Evolutionary conservation across 2,329 filamentous ascomycete species (phyloP), one percentile per base, ranked within the genome.

Genomic region (Aspergillus sp.): DNA sequence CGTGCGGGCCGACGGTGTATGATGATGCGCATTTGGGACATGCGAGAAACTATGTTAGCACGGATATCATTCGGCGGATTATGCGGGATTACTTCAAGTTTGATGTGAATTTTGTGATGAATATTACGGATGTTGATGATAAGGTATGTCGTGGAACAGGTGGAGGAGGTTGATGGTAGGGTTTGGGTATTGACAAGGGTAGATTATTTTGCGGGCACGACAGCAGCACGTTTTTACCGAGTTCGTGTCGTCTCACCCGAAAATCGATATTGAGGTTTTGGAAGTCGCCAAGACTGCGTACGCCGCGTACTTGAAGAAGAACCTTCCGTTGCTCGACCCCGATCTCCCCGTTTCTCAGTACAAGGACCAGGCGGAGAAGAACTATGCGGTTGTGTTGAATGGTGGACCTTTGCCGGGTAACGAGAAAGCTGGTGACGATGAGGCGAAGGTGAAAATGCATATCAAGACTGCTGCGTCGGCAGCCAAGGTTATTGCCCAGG

Each of bases 371-470:
- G 71, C 74, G 1, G 67, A 76, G 38, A 71, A 75, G 52, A 67
- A 67, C 17, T 84, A 84, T 61, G 74, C 71, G 39, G 68, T 72
- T 49, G 74, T 84, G 4, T 64, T 83, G 44, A 70, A 71, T 41
- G 80, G 80, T 4, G 76, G 78, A 49, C 69, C 77, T 3, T 53
- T 82, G n/a, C 73, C 74, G 35, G 77, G 76, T 5, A 74, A 75
- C 39, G 69, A 69, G 22, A 74, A 74, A 44, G 76, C 86, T 0
- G 81, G 85, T 5, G 89, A 95, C 60, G 82, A 83, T 48, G 87
- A 94, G 64, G 88, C 88, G 12, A 95, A 95, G 73, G 71, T 88
- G 56, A 94, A 90, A 71, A 94, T 95, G 88, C 88, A 95, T 60
- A 79, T 94, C 52, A 83, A 81, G 53, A 84, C 81, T 0, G 74